phyloP scores from a whole-genome alignment of 495 filamentous ascomycete species.

The Penicillium pulvis region DNA sequence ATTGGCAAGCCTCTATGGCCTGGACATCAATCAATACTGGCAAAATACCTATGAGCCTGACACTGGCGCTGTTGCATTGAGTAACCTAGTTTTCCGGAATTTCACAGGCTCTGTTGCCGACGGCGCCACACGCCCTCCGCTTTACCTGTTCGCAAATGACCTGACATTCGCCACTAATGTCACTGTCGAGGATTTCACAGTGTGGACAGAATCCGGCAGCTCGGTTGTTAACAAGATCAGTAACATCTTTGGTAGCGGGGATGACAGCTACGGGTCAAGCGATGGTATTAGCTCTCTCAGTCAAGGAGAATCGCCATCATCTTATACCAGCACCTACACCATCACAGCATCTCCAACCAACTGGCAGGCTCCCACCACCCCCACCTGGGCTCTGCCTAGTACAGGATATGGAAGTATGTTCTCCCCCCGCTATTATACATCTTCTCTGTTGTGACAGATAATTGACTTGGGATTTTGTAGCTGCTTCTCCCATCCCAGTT shows the following conservation, averaged over 20 bases:
- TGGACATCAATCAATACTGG: slow-evolving; percentile 59
- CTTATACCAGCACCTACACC: slow-evolving; percentile 31
- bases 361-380: slow-evolving; percentile 25
- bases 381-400: slow-evolving; percentile 30
- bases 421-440: background rate
- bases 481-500: slow-evolving; percentile 30
- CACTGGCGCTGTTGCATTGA: slow-evolving; percentile 46
- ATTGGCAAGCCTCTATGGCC: slow-evolving; percentile 42
- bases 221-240: slow-evolving; percentile 44
- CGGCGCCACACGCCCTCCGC: slow-evolving; percentile 46
- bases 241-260: slow-evolving; percentile 48
- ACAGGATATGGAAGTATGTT: slow-evolving; percentile 34
- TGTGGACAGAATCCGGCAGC: slow-evolving; percentile 54
- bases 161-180: slow-evolving; percentile 39
- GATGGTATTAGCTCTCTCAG: slow-evolving; percentile 26
- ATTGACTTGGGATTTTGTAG: slow-evolving; percentile 4
- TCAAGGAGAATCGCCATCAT: slow-evolving; percentile 14
- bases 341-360: slow-evolving; percentile 30
- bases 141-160: slow-evolving; percentile 46
- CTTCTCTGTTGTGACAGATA: background rate
- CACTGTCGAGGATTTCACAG: slow-evolving; percentile 45
- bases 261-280: slow-evolving; percentile 29
- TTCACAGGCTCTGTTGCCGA: slow-evolving; percentile 48
- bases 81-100: slow-evolving; percentile 44
- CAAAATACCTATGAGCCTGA: slow-evolving; percentile 34